phyloP scores from a whole-genome alignment of 495 filamentous ascomycete genomes.

The Sordaria brevicollis region DNA sequence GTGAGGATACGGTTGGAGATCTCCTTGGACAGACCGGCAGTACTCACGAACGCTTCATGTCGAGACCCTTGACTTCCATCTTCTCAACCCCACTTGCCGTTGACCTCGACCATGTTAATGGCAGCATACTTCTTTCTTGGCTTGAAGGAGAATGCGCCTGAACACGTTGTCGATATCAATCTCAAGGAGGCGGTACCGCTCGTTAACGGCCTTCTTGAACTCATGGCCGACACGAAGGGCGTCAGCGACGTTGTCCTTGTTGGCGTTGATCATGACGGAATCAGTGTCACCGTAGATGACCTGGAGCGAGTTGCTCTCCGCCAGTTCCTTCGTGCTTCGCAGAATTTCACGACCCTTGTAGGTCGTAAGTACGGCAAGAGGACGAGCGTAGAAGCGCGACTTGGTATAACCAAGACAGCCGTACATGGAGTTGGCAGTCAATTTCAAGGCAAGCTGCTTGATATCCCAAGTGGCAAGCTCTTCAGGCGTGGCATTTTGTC shows the following conservation, averaged over 20 bases:
- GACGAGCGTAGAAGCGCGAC: constrained; percentile 92
- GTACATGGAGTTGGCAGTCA: constrained; percentile 99
- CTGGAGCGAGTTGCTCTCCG: constrained; percentile 73
- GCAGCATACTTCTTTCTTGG: constrained; percentile 99
- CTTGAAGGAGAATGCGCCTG: constrained; percentile 82
- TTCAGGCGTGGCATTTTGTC: constrained; percentile 76
- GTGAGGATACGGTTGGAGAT: constrained; percentile 76
- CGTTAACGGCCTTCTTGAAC: constrained; percentile 65
- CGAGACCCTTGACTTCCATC: constrained; percentile 94
- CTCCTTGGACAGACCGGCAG: constrained; percentile 86
- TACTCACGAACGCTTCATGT: constrained; percentile 97
- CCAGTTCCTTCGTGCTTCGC: constrained; percentile 85
- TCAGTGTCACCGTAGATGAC: constrained; percentile 99
- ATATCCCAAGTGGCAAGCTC: constrained; percentile 95
- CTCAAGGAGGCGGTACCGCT: constrained; percentile 78
- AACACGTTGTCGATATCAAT: constrained; percentile 99
- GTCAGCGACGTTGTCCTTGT: constrained; percentile 84
- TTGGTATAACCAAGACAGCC: constrained; percentile 93
- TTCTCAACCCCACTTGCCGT: constrained; percentile 88
- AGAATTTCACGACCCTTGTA: constrained; percentile 98
- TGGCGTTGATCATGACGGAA: constrained; percentile 99
- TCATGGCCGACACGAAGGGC: constrained; percentile 74
- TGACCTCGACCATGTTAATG: constrained; percentile 80
- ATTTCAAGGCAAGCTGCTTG: constrained; percentile 90
- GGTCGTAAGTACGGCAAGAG: constrained; percentile 89